Percentiles rank a stretch among this genome's conserved stretches.
Conservation (phyloP, 257 asterid species). For the Ilex asprella region DNA sequence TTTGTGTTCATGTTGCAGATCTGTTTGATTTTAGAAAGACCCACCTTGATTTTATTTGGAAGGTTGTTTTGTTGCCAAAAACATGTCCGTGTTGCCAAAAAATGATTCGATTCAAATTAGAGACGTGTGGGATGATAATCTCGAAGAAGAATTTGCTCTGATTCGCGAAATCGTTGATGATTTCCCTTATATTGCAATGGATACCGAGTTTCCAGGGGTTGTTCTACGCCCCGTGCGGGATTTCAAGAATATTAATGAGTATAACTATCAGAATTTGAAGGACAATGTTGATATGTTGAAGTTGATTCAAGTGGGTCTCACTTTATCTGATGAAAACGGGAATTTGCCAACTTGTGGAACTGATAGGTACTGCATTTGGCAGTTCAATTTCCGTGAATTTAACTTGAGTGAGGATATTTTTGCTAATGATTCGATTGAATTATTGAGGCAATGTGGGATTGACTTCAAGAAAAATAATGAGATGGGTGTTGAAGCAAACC, state of each 20-base stretch:
- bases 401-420: slow-evolving; percentile 27
- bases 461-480: slow-evolving; percentile 31
- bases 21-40: no score
- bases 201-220: slow-evolving; percentile 39
- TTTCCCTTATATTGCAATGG: slow-evolving; percentile 36
- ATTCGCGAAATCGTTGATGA: slow-evolving; percentile 31
- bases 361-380: slow-evolving; percentile 32
- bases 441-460: slow-evolving; percentile 29
- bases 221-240: slow-evolving; percentile 32
- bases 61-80: slow-evolving; percentile 10
- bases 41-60: no score
- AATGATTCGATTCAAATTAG: slow-evolving; percentile 24
- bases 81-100: slow-evolving; percentile 27
- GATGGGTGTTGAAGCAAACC: slow-evolving; percentile 27
- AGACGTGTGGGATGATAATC: slow-evolving; percentile 40
- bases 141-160: slow-evolving; percentile 31
- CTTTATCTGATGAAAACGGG: slow-evolving; percentile 34
- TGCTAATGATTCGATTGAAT: slow-evolving; percentile 30
- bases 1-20: no score
- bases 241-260: slow-evolving; percentile 27
- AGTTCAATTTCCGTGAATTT: slow-evolving; percentile 36
- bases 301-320: slow-evolving; percentile 34
- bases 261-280: slow-evolving; percentile 33
- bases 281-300: slow-evolving; percentile 36
- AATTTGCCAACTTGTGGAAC: slow-evolving; percentile 30